Percentiles rank a stretch among this genome's conserved stretches.
phyloP scores from a whole-genome alignment of 2,329 filamentous ascomycete species.

The Beauveria brongniartii region DNA sequence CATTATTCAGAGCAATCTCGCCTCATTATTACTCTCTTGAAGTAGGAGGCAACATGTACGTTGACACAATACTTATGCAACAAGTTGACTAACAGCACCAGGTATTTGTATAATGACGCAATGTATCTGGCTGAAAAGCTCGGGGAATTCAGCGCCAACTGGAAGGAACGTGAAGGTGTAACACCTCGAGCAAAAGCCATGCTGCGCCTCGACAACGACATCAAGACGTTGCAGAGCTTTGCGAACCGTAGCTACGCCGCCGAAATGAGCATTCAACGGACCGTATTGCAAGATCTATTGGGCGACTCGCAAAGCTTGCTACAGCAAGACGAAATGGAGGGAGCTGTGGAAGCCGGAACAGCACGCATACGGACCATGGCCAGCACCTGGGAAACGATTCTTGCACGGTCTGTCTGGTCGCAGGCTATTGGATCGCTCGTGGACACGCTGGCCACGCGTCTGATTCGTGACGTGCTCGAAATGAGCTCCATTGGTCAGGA shows the following conservation, averaged over 20 bases:
- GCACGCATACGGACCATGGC: conserved; percentile 46
- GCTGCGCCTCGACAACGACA: conserved; percentile 52
- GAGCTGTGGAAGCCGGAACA: conserved; percentile 45
- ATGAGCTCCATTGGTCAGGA: conserved; percentile 54
- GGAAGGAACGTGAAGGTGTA: conserved; percentile 47
- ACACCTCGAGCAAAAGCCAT: conserved; percentile 41
- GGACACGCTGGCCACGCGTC: conserved; percentile 50
- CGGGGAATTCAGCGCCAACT: conserved; percentile 37
- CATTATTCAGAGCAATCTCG: conserved; percentile 72
- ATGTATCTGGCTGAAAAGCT: conserved; percentile 54
- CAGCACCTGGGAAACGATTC: conserved; percentile 47
- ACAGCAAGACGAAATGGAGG: conserved; percentile 46
- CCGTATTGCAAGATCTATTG: conserved; percentile 51
- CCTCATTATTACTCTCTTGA: conserved; percentile 63
- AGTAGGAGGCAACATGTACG: conserved; percentile 56
- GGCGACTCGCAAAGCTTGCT: conserved; percentile 53
- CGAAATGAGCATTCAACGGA: conserved; percentile 54
- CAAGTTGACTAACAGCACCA: conserved; percentile 19
- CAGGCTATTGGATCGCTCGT: conserved; percentile 54
- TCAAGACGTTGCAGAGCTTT: conserved; percentile 51
- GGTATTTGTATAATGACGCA: conserved; percentile 61
- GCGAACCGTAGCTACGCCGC: conserved; percentile 53
- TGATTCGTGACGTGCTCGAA: conserved; percentile 55
- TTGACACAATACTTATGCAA: neutral
- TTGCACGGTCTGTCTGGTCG: conserved; percentile 53